A percentile compares a stretch with the other conserved stretches of the same genome.
Conservation (phyloP, 75 land plant species). For the Picea sitchensis region DNA sequence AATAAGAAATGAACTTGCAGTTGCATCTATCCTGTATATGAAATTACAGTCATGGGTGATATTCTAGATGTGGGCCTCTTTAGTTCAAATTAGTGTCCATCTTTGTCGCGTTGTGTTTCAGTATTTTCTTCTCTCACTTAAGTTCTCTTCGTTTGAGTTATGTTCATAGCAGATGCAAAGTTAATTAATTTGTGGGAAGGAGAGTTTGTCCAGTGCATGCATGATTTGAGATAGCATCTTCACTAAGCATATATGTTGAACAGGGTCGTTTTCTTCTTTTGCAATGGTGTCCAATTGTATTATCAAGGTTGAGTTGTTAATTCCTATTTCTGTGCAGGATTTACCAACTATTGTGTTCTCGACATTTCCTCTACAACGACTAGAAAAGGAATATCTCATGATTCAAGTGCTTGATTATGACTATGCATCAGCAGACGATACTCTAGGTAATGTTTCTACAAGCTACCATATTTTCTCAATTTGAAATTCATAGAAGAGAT, state of each 20-base stretch:
- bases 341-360: slow-evolving; percentile 39
- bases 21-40: no score
- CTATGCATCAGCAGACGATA: slow-evolving; percentile 24
- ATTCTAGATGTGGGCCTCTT: neutral
- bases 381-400: slow-evolving; percentile 42
- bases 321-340: slow-evolving; percentile 21
- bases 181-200: neutral
- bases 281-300: neutral
- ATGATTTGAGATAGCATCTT: neutral
- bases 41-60: no score
- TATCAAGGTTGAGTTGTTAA: neutral
- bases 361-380: slow-evolving; percentile 29
- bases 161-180: neutral
- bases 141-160: neutral
- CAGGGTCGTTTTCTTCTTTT: neutral
- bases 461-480: neutral
- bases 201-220: neutral
- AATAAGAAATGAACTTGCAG: no score
- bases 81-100: neutral
- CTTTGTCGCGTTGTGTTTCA: no score
- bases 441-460: slow-evolving; percentile 14
- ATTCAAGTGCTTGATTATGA: slow-evolving; percentile 40
- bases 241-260: neutral
- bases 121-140: no score
- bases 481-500: neutral